Percentiles rank a stretch among this genome's conserved stretches.
Evolutionary conservation across 495 filamentous ascomycete genomes (phyloP).

Genomic region (Xylaria scruposa): DNA sequence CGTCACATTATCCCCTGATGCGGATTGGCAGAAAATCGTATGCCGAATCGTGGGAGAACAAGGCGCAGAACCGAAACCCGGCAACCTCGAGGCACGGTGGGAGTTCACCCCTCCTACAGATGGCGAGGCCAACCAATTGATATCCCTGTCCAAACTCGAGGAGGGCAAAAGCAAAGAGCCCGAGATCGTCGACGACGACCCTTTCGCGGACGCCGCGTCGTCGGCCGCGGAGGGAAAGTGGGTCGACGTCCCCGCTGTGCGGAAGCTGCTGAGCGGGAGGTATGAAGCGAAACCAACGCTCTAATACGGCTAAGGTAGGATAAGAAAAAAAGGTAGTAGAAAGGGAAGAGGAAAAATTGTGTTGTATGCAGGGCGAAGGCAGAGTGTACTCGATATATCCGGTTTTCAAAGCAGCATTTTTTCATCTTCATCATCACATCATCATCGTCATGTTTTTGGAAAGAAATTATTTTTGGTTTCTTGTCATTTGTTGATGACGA

Average conservation of each 20-base stretch:
- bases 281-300: slow-evolving; percentile 60
- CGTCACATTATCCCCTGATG: slow-evolving; percentile 64
- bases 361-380: slow-evolving; percentile 16
- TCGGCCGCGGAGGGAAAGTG: slow-evolving; percentile 60
- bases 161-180: slow-evolving; percentile 51
- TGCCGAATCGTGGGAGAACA: slow-evolving; percentile 76
- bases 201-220: slow-evolving; percentile 51
- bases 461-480: neutral
- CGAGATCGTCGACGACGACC: slow-evolving; percentile 41
- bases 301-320: neutral
- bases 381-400: slow-evolving; percentile 27
- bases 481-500: neutral
- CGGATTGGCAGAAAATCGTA: slow-evolving; percentile 70
- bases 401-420: slow-evolving; percentile 5
- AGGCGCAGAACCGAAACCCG: slow-evolving; percentile 76
- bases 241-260: slow-evolving; percentile 73
- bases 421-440: no score
- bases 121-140: slow-evolving; percentile 58
- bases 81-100: slow-evolving; percentile 81
- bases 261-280: slow-evolving; percentile 80
- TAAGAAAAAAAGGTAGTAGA: neutral
- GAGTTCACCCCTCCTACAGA: slow-evolving; percentile 61
- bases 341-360: neutral
- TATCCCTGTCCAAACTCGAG: slow-evolving; percentile 63
- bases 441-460: neutral